Base-by-base conservation (phyloP, 257 asterid species). In the Cruciata laevipes region DNA sequence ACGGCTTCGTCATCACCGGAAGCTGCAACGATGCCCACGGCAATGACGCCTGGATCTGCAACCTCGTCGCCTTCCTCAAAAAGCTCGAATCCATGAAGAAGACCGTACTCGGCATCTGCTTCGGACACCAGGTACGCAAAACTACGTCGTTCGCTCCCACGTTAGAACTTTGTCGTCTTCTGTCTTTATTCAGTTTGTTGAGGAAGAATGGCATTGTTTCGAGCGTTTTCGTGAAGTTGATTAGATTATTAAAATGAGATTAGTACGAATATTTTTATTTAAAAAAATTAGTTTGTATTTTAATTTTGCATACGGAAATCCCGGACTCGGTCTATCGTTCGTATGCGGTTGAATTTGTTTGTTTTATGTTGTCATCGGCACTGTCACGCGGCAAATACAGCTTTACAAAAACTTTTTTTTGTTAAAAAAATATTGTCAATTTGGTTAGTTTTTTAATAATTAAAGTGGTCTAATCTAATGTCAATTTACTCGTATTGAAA, bases 11-110 rank as follows among this genome's bases (percentile, higher is more conserved):
- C 7, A 89, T 91, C 81, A 87, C 89, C 60, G 98, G 98, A 0
- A 91, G 98, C 70, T 89, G 96, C 73, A 84, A 75, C 75, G 98
- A 91, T 79, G 98, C 98, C 3, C 91, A 89, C 68, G 96, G 93
- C 1, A 74, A 76, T 69, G 98, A 91, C 76, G 63, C 69, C 7
- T 91, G 98, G 98, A 84, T 91, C 88, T 80, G 80, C 47, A 71
- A 79, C 31, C 75, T 91, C 18, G 33, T 91, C 37, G 72, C 42
- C 53, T 74, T 91, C 61, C 87, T 91, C 35, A 80, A 78, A 14
- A 82, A 79, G 71, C 67, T 91, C 75, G 85, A 84, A 70, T 80
- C 86, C 11, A 68, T 85, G 89, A 81, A 91, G 63, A 91, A 85
- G 81, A 89, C 79, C 59, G 71, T 91, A 33, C 86, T 91, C 49